Base-by-base conservation (phyloP, 2,329 filamentous ascomycete species). In the Aspergillus sojae region DNA sequence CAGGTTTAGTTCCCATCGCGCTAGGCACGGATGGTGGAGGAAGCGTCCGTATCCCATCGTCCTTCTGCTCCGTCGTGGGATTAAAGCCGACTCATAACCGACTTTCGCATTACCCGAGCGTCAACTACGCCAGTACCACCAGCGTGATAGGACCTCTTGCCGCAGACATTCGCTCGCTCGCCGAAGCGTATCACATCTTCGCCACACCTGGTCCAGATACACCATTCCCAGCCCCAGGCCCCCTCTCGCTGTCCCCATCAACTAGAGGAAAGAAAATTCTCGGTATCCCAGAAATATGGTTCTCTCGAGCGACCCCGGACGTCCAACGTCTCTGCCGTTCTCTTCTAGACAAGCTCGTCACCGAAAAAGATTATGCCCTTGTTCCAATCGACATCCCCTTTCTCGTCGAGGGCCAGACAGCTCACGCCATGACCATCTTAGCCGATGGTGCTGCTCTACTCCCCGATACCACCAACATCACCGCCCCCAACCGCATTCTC, bases 161-260 rank as follows among this genome's bases (percentile, higher is more conserved):
- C 16, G 85, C 86, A 56, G 92, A 86, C 53, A 90, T 89, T 66
- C 80, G 86, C 16, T 92, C 94, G 71, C 84, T 96, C 9, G 88
- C 89, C 67, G 82, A 91, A 59, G 88, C 89, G n/a, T 96, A 93
- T 79, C 87, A 89, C 57, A 75, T 90, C 68, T 90, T 94, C 82
- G 84, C 89, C 4, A 85, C 87, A 64, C 89, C 91, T 0, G 84
- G 94, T 73, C 85, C 88, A 0, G 76, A 81, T 34, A 78, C 83
- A 19, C 79, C 83, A 19, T 93, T 94, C 57, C 61, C 60, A 3
- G 28, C 66, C 14, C 61, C 64, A n/a, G 58, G 67, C 30, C 52
- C 80, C 85, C 32, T 78, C 78, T 19, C 66, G 62, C 4, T 87
- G 86, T 10, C 68, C 79, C n/a, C 80, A 83, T 39, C 61, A n/a